phyloP scores from a whole-genome alignment of 352 stramenopile genomes.

The Globisporangium heterothallicum region DNA sequence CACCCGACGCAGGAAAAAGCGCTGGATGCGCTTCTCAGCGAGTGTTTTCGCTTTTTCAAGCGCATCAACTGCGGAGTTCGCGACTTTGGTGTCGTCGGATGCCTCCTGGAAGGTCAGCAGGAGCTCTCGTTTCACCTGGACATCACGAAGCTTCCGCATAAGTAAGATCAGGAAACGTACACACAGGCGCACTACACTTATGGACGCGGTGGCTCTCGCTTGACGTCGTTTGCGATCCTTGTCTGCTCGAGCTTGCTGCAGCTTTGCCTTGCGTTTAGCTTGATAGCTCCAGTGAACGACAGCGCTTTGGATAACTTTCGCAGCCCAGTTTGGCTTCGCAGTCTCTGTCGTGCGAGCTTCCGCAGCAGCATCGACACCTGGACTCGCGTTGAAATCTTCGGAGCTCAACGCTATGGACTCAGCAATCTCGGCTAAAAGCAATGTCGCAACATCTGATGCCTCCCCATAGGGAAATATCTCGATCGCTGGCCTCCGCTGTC shows the following conservation, averaged over 20 bases:
- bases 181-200: slow-evolving; percentile 21
- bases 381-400: slow-evolving; percentile 27
- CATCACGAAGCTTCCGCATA: slow-evolving; percentile 21
- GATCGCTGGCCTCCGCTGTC: slow-evolving; percentile 11
- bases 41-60: slow-evolving; percentile 12
- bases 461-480: neutral
- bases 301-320: slow-evolving; percentile 31
- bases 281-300: slow-evolving; percentile 15
- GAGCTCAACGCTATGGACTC: slow-evolving; percentile 22
- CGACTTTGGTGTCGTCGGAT: slow-evolving; percentile 26
- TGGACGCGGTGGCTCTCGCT: slow-evolving; percentile 5
- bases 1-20: slow-evolving; percentile 47
- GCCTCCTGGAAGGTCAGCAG: slow-evolving; percentile 31
- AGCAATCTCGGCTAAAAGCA: slow-evolving; percentile 16
- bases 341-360: neutral
- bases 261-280: slow-evolving; percentile 3
- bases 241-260: neutral
- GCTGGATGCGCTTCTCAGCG: slow-evolving; percentile 28
- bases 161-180: slow-evolving; percentile 34
- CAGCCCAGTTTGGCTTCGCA: slow-evolving; percentile 22
- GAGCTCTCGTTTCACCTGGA: slow-evolving; percentile 35
- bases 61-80: neutral
- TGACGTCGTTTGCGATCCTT: slow-evolving; percentile 4
- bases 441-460: neutral
- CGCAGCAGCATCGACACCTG: neutral